Evolutionary conservation across 2,329 filamentous ascomycete genomes (phyloP).

Genomic region (Tolypocladium sp.): DNA sequence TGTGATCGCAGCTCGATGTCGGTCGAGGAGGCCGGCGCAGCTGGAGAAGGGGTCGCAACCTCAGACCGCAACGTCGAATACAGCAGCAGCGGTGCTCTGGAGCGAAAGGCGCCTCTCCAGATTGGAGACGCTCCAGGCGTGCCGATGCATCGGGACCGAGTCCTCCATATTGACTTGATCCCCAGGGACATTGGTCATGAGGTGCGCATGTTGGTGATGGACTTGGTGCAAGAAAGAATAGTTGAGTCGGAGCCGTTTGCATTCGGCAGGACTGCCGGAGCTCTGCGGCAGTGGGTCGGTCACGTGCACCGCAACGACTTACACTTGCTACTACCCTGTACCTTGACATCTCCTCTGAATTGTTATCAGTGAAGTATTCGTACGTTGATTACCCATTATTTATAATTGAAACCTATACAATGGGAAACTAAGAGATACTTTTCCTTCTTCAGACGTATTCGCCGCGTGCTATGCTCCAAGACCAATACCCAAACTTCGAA

Average conservation of each 20-base stretch:
- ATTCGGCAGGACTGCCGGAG: not conserved
- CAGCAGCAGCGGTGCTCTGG: constrained; percentile 1
- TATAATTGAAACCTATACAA: not conserved
- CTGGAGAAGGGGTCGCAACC: not conserved
- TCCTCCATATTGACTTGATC: constrained; percentile 33
- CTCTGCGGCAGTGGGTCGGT: not conserved
- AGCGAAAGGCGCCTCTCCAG: constrained; percentile 11
- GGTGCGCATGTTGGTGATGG: constrained; percentile 18
- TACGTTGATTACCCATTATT: not conserved
- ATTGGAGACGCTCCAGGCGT: constrained; percentile 11
- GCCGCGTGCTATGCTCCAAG: not conserved
- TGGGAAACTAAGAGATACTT: not conserved
- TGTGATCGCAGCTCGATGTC: constrained; percentile 4
- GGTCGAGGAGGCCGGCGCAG: not conserved
- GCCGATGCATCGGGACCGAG: constrained; percentile 23
- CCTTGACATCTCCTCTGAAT: not conserved
- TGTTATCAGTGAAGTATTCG: not conserved
- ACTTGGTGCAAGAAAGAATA: not conserved
- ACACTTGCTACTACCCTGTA: not conserved
- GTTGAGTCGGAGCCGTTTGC: not conserved
- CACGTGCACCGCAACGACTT: not conserved
- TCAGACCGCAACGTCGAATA: not conserved
- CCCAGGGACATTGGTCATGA: constrained; percentile 38
- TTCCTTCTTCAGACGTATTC: not conserved
- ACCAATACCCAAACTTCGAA: not conserved